phyloP scores from a whole-genome alignment of 208 protist genomes.

The Crithidia sp. region DNA sequence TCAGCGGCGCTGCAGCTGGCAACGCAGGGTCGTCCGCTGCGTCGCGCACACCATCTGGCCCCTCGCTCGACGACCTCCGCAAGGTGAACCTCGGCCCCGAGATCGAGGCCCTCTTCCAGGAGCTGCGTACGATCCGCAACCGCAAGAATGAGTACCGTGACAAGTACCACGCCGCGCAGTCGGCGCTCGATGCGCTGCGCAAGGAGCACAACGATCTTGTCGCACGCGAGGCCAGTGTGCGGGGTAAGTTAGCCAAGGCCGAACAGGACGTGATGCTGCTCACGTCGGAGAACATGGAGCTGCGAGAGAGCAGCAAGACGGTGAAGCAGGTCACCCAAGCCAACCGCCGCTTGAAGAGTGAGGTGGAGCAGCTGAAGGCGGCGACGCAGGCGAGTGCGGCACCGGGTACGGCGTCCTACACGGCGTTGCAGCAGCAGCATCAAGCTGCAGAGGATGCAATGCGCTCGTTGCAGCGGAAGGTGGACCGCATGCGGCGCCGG shows the following conservation, averaged over 20 bases:
- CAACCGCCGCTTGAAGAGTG: constrained; percentile 46
- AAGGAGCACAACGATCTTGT: constrained; percentile 38
- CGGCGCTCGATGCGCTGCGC: constrained; percentile 37
- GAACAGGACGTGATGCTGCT: constrained; percentile 88
- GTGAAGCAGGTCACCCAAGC: constrained; percentile 55
- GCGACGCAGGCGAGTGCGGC: constrained; percentile 25
- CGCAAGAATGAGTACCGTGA: constrained; percentile 89
- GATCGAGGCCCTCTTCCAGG: constrained; percentile 88
- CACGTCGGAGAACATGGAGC: constrained; percentile 87
- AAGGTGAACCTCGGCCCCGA: constrained; percentile 86
- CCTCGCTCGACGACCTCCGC: constrained; percentile 84
- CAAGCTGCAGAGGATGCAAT: constrained; percentile 63
- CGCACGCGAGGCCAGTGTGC: constrained; percentile 58
- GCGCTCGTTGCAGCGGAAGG: constrained; percentile 82
- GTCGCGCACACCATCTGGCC: constrained; percentile 19
- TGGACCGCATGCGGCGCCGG: constrained; percentile 75
- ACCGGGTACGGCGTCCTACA: constrained; percentile 39
- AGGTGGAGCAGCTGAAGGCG: constrained; percentile 47
- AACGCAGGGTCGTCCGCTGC: background rate
- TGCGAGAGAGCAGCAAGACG: constrained; percentile 62
- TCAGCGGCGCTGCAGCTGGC: background rate
- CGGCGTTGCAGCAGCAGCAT: constrained; percentile 56
- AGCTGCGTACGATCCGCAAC: constrained; percentile 69
- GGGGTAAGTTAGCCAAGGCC: constrained; percentile 58
- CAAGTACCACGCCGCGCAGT: constrained; percentile 48